Base-by-base conservation (phyloP, 179 eudicot species). In the Gypsophila paniculata region DNA sequence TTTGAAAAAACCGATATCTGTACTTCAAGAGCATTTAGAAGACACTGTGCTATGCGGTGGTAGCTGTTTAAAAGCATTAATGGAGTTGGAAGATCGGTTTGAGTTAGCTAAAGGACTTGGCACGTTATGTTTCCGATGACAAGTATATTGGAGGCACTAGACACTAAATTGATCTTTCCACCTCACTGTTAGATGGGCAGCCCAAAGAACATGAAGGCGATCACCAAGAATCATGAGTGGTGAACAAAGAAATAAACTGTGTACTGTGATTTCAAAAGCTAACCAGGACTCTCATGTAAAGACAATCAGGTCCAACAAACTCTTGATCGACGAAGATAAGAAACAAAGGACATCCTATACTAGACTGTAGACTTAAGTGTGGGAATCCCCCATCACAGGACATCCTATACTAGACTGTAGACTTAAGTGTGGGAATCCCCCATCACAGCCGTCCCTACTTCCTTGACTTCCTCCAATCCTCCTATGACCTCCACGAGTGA, bases 21-120 rank as follows among this genome's bases (percentile, higher is more conserved):
- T 62, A 2, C 67, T 48, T 34, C 67, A 62, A 62, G 15, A 58
- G 12, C 34, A 58, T 25, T 25, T 62, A n/a, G 67, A 62, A 62
- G 10, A 17, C 46, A 8, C 67, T 34, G n/a, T 12, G n/a, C 7
- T 32, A 19, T 17, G 4, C 36, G 9, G 15, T 62, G 12, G 1
- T 34, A 18, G 48, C 22, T 13, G n/a, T 5, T 61, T 8, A 61
- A 61, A 60, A 26, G 9, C 2, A 61, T 14, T 1, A 2, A 34
- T 11, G 8, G 38, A 29, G 42, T 29, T 61, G 39, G 42, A 32
- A 29, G 32, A 32, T 61, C 19, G 19, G 65, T 34, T 61, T 29
- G n/a, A 8, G 0, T 39, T 26, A 29, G 39, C 19, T 39, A 14
- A 26, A 29, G 32, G 32, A 19, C 5, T 14, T 14, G 32, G n/a